Conservation (phyloP, 2,329 filamentous ascomycete species). For the Aspergillus ruber region DNA sequence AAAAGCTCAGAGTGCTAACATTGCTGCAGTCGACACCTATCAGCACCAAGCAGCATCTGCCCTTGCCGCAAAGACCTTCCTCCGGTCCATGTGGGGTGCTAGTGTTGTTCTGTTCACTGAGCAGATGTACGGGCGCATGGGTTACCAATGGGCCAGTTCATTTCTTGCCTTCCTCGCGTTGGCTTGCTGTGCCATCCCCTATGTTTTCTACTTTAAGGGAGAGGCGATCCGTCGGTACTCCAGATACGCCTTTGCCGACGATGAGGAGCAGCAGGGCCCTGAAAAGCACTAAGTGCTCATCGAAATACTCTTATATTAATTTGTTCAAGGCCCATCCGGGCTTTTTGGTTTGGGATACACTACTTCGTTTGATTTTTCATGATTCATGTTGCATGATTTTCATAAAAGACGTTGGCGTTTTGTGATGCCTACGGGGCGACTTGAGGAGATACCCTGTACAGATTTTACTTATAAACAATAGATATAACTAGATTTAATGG, state of each 20-base stretch:
- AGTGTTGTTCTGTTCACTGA: conserved; percentile 69
- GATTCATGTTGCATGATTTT: no score
- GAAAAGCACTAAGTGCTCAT: conserved; percentile 3
- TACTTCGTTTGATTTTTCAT: no score
- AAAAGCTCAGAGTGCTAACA: conserved; percentile 7
- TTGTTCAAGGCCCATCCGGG: no score
- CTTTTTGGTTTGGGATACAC: neutral
- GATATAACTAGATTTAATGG: no score
- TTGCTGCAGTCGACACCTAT: conserved; percentile 52
- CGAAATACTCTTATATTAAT: no score
- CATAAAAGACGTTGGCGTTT: no score
- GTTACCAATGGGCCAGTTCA: conserved; percentile 68
- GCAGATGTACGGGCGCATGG: conserved; percentile 70
- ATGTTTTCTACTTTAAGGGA: conserved; percentile 72
- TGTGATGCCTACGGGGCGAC: no score
- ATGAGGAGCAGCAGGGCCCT: conserved; percentile 39
- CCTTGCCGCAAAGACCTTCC: conserved; percentile 72
- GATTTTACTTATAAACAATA: no score
- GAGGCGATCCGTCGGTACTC: conserved; percentile 62
- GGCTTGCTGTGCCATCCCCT: conserved; percentile 76
- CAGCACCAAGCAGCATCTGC: conserved; percentile 73
- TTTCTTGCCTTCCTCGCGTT: conserved; percentile 68
- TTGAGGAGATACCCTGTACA: no score
- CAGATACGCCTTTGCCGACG: conserved; percentile 63
- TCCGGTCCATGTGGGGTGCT: conserved; percentile 76